Percentiles rank a stretch among this genome's conserved stretches.
phyloP scores from a whole-genome alignment of 176 grass and related monocot genomes.

The Neostapfia colusana region DNA sequence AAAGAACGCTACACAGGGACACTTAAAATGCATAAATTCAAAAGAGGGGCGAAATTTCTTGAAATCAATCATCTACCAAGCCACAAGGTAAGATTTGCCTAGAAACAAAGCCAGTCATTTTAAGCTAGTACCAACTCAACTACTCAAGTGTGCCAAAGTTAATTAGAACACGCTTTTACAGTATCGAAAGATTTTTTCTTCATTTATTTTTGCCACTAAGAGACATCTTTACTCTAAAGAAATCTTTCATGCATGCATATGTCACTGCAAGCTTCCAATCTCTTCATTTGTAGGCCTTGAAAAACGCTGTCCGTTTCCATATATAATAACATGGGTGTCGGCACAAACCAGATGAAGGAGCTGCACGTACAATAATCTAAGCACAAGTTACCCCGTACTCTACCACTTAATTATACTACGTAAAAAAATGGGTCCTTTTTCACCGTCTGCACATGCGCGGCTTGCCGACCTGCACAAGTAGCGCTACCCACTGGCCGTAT shows the following conservation, averaged over 20 bases:
- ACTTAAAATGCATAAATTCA: conserved; percentile 18
- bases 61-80: background rate
- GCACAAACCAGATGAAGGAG: background rate
- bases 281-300: background rate
- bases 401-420: background rate
- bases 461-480: conserved; percentile 34
- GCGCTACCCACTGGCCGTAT: conserved; percentile 25
- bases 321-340: background rate
- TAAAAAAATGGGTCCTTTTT: background rate
- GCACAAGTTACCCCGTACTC: background rate
- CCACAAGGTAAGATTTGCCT: background rate
- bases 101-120: background rate
- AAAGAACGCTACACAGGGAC: conserved; percentile 21
- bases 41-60: background rate
- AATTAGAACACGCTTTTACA: background rate
- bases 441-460: conserved; percentile 25
- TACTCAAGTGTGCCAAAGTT: background rate
- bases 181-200: background rate
- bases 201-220: background rate
- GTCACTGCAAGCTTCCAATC: background rate
- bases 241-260: background rate
- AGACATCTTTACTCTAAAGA: too few species aligned
- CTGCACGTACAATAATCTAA: background rate
- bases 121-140: background rate
- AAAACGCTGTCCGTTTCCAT: background rate